A percentile compares a stretch with the other conserved stretches of the same genome.
These are phyloP conservation scores for Tolypocladium inflatum DNA, from an alignment of 2,329 filamentous ascomycete species.

Conservation along the genomic window DNA sequence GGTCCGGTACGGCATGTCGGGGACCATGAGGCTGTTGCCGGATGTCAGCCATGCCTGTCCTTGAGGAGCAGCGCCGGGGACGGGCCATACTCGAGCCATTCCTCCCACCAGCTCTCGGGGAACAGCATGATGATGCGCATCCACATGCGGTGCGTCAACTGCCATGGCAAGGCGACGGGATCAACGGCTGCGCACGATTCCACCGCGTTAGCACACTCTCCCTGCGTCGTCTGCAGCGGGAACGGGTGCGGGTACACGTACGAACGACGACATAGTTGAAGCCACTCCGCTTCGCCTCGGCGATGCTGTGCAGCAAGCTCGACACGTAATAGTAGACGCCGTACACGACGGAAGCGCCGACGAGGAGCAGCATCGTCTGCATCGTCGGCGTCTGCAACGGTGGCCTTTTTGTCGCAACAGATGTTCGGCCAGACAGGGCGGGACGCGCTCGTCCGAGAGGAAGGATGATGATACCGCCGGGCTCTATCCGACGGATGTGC, in stretches of 20 bases:
- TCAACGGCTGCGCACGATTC: constrained; percentile 27
- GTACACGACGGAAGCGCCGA: constrained; percentile 24
- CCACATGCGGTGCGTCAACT: constrained; percentile 44
- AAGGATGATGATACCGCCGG: neutral
- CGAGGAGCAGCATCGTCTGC: constrained; percentile 23
- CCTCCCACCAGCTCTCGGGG: constrained; percentile 44
- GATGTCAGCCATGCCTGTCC: constrained; percentile 3
- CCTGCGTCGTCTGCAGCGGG: neutral
- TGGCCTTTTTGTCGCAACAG: no score
- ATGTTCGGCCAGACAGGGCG: no score
- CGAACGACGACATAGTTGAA: constrained; percentile 44
- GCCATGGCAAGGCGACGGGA: constrained; percentile 44
- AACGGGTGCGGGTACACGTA: constrained; percentile 24
- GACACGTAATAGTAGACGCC: constrained; percentile 18
- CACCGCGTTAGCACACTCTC: neutral
- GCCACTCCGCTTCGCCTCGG: constrained; percentile 38
- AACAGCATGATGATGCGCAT: constrained; percentile 44
- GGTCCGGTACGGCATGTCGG: constrained; percentile 49
- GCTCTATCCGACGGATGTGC: neutral
- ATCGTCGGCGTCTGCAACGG: constrained; percentile 8
- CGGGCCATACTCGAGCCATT: constrained; percentile 47
- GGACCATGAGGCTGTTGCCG: constrained; percentile 37
- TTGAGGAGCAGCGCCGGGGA: neutral
- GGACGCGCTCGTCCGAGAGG: no score
- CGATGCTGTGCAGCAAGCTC: constrained; percentile 35